Conservation (phyloP, 371 early-diverging fungal genomes). For the Rhizomucor pusillus region DNA sequence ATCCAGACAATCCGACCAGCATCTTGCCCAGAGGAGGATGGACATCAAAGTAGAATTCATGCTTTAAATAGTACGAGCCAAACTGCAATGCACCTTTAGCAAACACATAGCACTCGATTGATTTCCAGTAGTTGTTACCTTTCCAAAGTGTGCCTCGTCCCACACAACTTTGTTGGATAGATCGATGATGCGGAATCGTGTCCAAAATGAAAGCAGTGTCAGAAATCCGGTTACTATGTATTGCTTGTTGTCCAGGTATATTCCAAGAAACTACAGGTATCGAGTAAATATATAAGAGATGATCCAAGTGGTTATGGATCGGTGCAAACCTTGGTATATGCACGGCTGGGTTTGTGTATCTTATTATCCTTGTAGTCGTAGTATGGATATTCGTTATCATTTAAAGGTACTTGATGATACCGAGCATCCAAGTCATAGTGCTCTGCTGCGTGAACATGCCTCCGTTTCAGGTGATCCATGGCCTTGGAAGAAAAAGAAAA, state of each 20-base stretch:
- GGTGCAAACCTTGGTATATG: conserved; percentile 26
- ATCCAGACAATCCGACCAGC: conserved; percentile 91
- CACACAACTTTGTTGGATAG: conserved; percentile 78
- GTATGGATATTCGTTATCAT: conserved; percentile 9
- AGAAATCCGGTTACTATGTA: conserved; percentile 14
- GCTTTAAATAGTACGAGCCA: conserved; percentile 89
- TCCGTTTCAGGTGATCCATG: conserved; percentile 42
- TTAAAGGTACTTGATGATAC: not conserved
- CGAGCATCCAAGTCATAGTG: not conserved
- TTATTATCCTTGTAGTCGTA: conserved; percentile 21
- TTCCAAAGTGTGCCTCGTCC: conserved; percentile 93
- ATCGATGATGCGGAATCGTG: conserved; percentile 81
- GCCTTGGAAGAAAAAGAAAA: not conserved
- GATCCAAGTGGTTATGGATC: too few species aligned
- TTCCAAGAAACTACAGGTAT: too few species aligned
- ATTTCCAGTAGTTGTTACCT: conserved; percentile 34
- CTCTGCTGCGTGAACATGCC: conserved; percentile 23
- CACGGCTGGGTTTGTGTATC: conserved; percentile 4
- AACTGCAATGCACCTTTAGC: conserved; percentile 54
- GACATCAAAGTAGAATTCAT: conserved; percentile 97
- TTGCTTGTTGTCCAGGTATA: too few species aligned
- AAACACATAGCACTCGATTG: not conserved
- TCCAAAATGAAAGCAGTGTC: conserved; percentile 69
- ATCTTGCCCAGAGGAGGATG: conserved; percentile 99
- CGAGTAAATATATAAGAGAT: too few species aligned